phyloP scores from a whole-genome alignment of 345 rosid species.

The Arabidopsis thaliana region TAIR10.1 NC_003076.8:18470001-18470500 shows the following conservation, averaged over 20 bases:
- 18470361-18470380: conserved; percentile 79
- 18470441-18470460: conserved; percentile 61
- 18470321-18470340: conserved; percentile 94
- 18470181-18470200: conserved; percentile 96
- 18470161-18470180: conserved; percentile 96
- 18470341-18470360: conserved; percentile 87
- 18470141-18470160: conserved; percentile 98
- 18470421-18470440: conserved; percentile 4
- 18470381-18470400: neutral
- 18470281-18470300: conserved; percentile 99
- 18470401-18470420: neutral
- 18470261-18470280: conserved; percentile 63
- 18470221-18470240: neutral
- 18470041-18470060: conserved; percentile 54
- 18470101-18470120: conserved; percentile 67
- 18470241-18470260: neutral
- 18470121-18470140: conserved; percentile 90
- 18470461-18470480: conserved; percentile 96
- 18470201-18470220: conserved; percentile 38
- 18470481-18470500: conserved; percentile 98
- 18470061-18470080: conserved; percentile 95
- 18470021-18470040: conserved; percentile 5
- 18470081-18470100: conserved; percentile 96
- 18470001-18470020: conserved; percentile 25
- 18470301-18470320: conserved; percentile 99